Conservation (phyloP, 306 rosid genomes). For the Cucumis cinereus region DNA sequence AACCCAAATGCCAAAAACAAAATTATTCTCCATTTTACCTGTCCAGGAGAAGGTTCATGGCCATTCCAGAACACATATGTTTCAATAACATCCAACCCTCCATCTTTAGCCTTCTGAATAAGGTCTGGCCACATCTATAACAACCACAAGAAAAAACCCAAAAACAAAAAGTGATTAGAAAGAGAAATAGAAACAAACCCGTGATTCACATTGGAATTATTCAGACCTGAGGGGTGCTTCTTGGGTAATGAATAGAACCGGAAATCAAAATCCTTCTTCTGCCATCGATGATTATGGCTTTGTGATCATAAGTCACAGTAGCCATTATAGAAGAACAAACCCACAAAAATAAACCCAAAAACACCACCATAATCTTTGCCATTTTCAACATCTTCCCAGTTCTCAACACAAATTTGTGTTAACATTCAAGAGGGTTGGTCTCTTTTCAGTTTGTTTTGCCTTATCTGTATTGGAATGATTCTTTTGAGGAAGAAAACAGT, state of each 20-base stretch:
- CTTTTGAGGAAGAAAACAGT: background rate
- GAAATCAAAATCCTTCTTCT: constrained; percentile 57
- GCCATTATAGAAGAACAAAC: constrained; percentile 29
- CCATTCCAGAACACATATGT: constrained; percentile 97
- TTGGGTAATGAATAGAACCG: constrained; percentile 93
- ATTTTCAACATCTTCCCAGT: background rate
- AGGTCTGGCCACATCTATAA: constrained; percentile 81
- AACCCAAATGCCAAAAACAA: background rate
- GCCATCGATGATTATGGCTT: constrained; percentile 54
- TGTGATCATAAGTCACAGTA: constrained; percentile 58
- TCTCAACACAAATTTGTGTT: constrained; percentile 14
- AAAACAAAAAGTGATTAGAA: background rate
- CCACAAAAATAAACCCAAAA: constrained; percentile 20
- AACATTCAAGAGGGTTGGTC: background rate
- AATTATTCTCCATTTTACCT: constrained; percentile 28
- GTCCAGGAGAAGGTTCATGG: constrained; percentile 78
- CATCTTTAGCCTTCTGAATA: constrained; percentile 83
- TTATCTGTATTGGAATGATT: background rate
- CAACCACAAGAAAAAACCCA: background rate
- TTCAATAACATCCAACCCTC: constrained; percentile 88
- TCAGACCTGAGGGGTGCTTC: constrained; percentile 81
- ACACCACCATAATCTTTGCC: constrained; percentile 12
- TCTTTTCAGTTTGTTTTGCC: background rate
- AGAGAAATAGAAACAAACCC: background rate
- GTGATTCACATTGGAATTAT: constrained; percentile 16